Evolutionary conservation across 176 grass and related monocot genomes (phyloP).

Genomic region (Hsuehochloa calcarea): DNA sequence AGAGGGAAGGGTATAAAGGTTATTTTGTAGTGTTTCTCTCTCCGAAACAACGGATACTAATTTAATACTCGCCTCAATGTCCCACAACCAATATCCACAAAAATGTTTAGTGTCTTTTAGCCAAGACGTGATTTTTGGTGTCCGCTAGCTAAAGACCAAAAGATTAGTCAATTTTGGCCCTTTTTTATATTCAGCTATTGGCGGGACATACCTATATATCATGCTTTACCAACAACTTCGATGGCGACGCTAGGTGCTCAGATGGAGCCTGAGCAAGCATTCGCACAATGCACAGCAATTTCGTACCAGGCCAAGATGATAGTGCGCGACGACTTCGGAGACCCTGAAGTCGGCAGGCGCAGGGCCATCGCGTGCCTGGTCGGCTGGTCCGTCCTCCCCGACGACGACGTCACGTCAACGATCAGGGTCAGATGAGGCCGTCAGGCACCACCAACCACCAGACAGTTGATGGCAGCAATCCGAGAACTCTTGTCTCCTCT

Average conservation of each 20-base stretch:
- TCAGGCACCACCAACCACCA: background rate
- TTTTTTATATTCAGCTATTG: too few relatives aligned
- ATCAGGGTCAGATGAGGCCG: background rate
- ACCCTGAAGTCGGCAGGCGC: conserved; percentile 3
- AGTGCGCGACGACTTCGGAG: background rate
- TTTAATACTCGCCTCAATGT: too few relatives aligned
- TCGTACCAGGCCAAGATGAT: background rate
- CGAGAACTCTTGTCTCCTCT: background rate
- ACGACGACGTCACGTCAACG: background rate
- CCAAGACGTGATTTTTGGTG: too few relatives aligned
- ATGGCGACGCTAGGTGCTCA: background rate
- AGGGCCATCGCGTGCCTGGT: background rate
- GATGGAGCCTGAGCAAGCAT: background rate
- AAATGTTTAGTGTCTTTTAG: too few relatives aligned
- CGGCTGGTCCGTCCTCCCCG: background rate
- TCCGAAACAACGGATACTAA: too few relatives aligned
- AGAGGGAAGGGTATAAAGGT: too few relatives aligned
- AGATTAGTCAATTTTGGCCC: too few relatives aligned
- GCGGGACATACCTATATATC: too few relatives aligned
- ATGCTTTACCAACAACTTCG: background rate
- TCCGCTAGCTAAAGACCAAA: too few relatives aligned
- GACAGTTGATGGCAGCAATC: background rate
- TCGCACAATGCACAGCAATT: background rate
- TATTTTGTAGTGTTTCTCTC: too few relatives aligned
- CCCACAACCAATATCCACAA: too few relatives aligned